Conservation (phyloP, 2,329 filamentous ascomycete species). For the Triangularia verruculosa region DNA sequence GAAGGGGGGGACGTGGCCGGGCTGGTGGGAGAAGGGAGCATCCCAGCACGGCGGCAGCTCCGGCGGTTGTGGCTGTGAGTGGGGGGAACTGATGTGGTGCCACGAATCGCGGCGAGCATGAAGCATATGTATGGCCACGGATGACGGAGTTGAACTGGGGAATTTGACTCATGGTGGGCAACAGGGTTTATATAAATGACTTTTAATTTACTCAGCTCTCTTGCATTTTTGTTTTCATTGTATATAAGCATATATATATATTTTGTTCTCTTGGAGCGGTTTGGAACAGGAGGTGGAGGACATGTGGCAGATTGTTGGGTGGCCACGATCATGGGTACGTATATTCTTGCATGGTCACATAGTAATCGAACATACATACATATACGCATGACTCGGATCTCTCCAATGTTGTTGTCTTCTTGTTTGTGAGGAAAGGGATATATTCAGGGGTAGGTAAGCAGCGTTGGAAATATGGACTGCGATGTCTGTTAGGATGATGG, state of each 20-base stretch:
- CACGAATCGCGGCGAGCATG: not conserved
- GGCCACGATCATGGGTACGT: conserved; percentile 9
- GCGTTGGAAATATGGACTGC: too few species aligned
- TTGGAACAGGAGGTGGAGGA: not conserved
- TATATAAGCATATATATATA: not conserved
- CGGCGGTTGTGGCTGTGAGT: not conserved
- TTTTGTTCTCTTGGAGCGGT: not conserved
- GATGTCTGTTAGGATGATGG: too few species aligned
- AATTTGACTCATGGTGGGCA: not conserved
- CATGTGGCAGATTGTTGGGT: conserved; percentile 13
- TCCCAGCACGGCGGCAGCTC: not conserved
- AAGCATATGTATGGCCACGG: not conserved
- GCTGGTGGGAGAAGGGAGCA: not conserved
- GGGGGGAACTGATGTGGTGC: not conserved
- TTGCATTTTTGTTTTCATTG: not conserved
- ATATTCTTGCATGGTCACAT: not conserved
- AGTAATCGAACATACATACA: not conserved
- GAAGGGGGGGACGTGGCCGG: not conserved
- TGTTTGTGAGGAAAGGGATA: too few species aligned
- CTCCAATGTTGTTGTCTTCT: too few species aligned
- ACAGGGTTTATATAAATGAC: not conserved
- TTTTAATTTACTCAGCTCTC: not conserved
- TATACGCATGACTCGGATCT: not conserved
- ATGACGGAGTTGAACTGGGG: not conserved
- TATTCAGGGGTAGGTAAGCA: too few species aligned